These are phyloP conservation scores for Podospora bellae-mahoneyi DNA, from an alignment of 495 filamentous ascomycete genomes.

Conservation along the genomic window DNA sequence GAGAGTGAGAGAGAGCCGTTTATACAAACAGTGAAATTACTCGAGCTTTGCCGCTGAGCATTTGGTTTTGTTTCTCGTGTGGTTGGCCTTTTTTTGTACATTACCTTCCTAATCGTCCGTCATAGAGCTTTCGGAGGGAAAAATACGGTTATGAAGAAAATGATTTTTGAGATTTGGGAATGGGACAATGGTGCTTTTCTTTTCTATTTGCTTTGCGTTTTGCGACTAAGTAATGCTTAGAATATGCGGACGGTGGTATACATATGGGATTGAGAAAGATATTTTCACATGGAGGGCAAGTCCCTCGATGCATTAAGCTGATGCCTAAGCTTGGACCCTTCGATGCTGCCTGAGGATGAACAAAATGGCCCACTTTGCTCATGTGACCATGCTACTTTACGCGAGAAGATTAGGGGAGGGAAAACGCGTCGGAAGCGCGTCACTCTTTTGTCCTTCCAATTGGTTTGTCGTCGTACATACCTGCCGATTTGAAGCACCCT, in stretches of 20 bases:
- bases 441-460: background rate
- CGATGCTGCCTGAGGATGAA: background rate
- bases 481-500: background rate
- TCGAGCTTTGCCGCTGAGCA: conserved; percentile 9
- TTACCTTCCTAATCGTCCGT: conserved; percentile 22
- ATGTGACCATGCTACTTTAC: background rate
- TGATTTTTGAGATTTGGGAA: conserved; percentile 19
- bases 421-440: background rate
- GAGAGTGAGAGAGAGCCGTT: background rate
- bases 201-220: conserved; percentile 1
- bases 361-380: background rate
- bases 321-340: background rate
- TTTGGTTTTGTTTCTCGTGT: background rate
- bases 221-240: background rate
- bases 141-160: conserved; percentile 1
- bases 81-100: conserved; percentile 20
- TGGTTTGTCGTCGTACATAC: background rate
- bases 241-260: background rate
- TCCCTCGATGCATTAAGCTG: background rate
- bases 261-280: background rate
- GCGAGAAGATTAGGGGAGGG: no score
- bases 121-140: conserved; percentile 26
- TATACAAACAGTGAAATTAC: background rate
- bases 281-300: background rate
- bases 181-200: conserved; percentile 8